Percentiles rank a stretch among this genome's conserved stretches.
Conservation (phyloP, 331 rosid species). For the Saraca asoca region DNA sequence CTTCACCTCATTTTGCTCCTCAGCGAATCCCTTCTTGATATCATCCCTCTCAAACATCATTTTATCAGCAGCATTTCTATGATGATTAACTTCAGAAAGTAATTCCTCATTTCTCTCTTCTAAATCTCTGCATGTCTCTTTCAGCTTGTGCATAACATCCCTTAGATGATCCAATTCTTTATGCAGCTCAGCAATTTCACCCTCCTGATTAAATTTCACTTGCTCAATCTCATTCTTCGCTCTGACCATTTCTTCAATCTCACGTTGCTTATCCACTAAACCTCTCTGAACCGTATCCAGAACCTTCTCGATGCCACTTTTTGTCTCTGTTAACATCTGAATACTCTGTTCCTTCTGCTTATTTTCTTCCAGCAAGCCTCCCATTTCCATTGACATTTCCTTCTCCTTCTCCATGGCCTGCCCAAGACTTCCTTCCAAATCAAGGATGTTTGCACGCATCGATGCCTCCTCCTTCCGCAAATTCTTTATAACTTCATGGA, state of each 20-base stretch:
- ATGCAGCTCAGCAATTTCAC: constrained; percentile 43
- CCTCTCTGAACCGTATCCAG: constrained; percentile 39
- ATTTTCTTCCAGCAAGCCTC: constrained; percentile 41
- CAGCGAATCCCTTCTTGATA: constrained; percentile 38
- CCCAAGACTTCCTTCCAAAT: constrained; percentile 39
- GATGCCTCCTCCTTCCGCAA: constrained; percentile 32
- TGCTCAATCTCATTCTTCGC: constrained; percentile 44
- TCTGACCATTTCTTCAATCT: constrained; percentile 39
- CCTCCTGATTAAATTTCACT: constrained; percentile 38
- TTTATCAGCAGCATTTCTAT: constrained; percentile 28
- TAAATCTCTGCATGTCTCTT: constrained; percentile 20
- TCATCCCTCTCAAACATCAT: constrained; percentile 41
- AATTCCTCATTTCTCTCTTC: constrained; percentile 46
- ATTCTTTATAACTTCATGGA: not conserved
- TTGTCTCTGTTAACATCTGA: constrained; percentile 38
- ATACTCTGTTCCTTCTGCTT: constrained; percentile 43
- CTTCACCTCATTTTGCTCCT: constrained; percentile 49
- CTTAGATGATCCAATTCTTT: constrained; percentile 37
- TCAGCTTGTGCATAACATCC: constrained; percentile 32
- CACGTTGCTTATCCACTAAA: constrained; percentile 26
- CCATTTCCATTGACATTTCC: constrained; percentile 42
- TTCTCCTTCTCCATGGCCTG: constrained; percentile 38
- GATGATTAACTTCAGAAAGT: constrained; percentile 36
- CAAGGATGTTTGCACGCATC: constrained; percentile 30
- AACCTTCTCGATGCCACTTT: constrained; percentile 7